Conservation (phyloP, 1,139 yeast genomes). For the Geotrichum phurueaensis region DNA sequence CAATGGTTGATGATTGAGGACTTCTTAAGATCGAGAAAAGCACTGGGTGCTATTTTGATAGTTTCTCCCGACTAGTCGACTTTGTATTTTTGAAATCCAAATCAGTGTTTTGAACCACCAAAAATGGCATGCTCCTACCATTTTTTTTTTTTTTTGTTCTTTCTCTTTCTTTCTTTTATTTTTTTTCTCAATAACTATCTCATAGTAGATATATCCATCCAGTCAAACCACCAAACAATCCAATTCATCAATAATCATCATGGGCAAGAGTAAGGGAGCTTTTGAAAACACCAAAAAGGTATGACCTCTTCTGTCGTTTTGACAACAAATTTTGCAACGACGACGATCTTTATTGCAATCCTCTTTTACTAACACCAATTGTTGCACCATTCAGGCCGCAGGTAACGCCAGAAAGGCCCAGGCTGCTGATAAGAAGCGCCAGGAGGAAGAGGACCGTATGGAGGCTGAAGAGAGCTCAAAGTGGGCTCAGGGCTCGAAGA, state of each 20-base stretch:
- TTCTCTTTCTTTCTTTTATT: not conserved
- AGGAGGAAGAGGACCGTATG: slow-evolving; percentile 44
- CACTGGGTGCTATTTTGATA: not conserved
- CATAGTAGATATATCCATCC: not conserved
- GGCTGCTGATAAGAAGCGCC: slow-evolving; percentile 54
- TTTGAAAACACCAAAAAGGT: slow-evolving; percentile 55
- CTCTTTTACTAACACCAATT: not conserved
- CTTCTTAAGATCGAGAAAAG: not conserved
- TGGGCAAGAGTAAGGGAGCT: slow-evolving; percentile 51
- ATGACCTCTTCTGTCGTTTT: not conserved
- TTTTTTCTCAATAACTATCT: not conserved
- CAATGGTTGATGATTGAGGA: not conserved
- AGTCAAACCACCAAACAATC: not conserved
- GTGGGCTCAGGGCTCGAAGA: slow-evolving; percentile 73
- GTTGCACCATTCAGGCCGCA: slow-evolving; percentile 41
- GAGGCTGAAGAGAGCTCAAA: slow-evolving; percentile 55
- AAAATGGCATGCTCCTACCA: not conserved
- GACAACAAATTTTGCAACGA: not conserved
- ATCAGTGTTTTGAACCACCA: not conserved
- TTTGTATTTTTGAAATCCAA: not conserved
- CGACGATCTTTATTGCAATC: not conserved
- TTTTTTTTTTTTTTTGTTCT: not conserved
- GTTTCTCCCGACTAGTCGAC: not conserved
- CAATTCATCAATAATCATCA: slow-evolving; percentile 22
- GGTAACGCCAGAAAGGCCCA: slow-evolving; percentile 72